Evolutionary conservation across 441 rosid genomes (phyloP).

Genomic region (Mallotus japonicus): DNA sequence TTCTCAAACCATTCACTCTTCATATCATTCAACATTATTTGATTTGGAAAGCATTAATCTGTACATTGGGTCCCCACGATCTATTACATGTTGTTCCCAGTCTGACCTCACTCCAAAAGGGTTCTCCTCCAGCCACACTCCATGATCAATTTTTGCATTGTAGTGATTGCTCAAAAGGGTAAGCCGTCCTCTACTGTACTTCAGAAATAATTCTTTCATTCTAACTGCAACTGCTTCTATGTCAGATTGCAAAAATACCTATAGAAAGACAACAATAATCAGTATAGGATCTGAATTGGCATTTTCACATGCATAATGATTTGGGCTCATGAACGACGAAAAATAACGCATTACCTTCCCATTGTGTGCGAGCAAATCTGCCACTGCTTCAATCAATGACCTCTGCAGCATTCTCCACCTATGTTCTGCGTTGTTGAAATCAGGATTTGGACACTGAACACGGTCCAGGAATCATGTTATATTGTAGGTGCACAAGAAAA

Average conservation of each 20-base stretch:
- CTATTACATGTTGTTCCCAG: conserved; percentile 70
- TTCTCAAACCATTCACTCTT: conserved; percentile 3
- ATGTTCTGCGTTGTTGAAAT: conserved; percentile 58
- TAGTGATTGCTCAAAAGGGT: conserved; percentile 22
- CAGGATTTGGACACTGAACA: conserved; percentile 76
- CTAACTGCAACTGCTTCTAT: conserved; percentile 55
- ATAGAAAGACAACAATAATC: conserved; percentile 15
- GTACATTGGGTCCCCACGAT: conserved; percentile 60
- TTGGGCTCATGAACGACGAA: neutral
- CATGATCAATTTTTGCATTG: conserved; percentile 16
- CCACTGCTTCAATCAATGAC: conserved; percentile 64
- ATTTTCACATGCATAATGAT: neutral
- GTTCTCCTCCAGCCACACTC: conserved; percentile 60
- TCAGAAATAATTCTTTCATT: conserved; percentile 58
- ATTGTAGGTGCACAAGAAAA: neutral
- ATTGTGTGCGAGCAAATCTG: conserved; percentile 47
- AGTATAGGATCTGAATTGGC: conserved; percentile 3
- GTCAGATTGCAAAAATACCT: conserved; percentile 77
- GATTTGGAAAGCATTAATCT: conserved; percentile 56
- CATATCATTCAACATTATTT: conserved; percentile 5
- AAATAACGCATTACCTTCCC: conserved; percentile 52
- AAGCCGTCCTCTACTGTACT: conserved; percentile 49
- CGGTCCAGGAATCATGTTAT: conserved; percentile 14
- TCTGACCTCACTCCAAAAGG: conserved; percentile 69
- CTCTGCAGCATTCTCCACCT: conserved; percentile 75